Conservation (phyloP, 2,329 filamentous ascomycete species). For the Colletotrichum eremochloae region DNA sequence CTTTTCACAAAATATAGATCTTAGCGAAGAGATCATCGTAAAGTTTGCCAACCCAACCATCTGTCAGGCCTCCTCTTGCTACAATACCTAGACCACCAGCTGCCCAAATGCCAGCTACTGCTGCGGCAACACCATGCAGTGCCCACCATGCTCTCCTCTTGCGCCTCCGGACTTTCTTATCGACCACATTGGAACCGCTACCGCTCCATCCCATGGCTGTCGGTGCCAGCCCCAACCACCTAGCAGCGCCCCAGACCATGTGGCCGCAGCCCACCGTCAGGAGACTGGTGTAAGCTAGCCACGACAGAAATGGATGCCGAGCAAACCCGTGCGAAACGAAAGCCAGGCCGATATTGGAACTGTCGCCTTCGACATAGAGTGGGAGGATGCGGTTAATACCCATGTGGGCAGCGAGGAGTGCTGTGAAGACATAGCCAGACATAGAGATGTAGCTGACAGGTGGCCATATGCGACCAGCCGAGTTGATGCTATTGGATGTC, state of each 20-base stretch:
- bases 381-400: conserved; percentile 83
- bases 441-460: conserved; percentile 76
- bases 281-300: conserved; percentile 76
- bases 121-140: conserved; percentile 74
- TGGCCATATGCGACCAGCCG: conserved; percentile 71
- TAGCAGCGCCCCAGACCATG: conserved; percentile 87
- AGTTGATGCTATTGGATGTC: conserved; percentile 45
- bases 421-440: conserved; percentile 78
- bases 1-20: conserved; percentile 42
- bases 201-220: conserved; percentile 63
- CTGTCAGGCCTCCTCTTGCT: conserved; percentile 75
- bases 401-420: conserved; percentile 78
- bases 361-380: conserved; percentile 82
- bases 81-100: conserved; percentile 85
- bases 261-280: conserved; percentile 79
- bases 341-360: conserved; percentile 84
- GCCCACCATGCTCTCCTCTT: conserved; percentile 77
- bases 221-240: conserved; percentile 79
- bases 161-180: conserved; percentile 64
- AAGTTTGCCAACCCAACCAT: conserved; percentile 83
- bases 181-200: conserved; percentile 57
- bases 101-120: conserved; percentile 79
- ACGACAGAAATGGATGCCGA: conserved; percentile 75
- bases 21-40: conserved; percentile 79
- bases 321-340: conserved; percentile 91